Evolutionary conservation across 768 basidiomycete genomes (phyloP), one percentile per base, ranked within the genome.

Genomic region (Neoboletus magnificus): DNA sequence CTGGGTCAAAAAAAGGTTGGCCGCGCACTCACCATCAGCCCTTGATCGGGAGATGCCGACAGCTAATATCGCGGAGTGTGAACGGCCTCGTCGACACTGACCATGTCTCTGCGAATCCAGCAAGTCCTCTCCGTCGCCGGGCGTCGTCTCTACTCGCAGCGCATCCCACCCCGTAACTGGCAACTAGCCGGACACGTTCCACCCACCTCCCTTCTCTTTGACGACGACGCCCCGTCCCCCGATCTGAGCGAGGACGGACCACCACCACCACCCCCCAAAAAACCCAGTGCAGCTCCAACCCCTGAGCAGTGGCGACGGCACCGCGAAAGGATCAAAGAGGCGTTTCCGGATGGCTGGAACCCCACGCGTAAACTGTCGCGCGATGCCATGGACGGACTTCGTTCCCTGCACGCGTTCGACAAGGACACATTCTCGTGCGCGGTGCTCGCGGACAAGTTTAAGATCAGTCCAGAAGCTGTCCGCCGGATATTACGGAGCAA

Each of bases 341-440:
- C 69, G 4, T 88, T 87, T 65, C 86, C 86, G 27, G 69, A 73
- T 11, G 86, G 86, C 43, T 94, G 91, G 91, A 74, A 77, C 48
- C 92, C 92, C 25, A 86, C 87, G 54, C 85, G 83, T 63, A 91
- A 90, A 67, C 67, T 94, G 50, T 89, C 89, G 15, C 80, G 88
- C 52, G 86, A 89, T 62, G 90, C 91, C 35, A 93, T 93, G 91
- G 85, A 87, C 59, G 84, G 86, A 16, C 70, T 94, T 55, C 82
- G 87, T 37, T 77, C 82, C 44, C 76, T 93, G 53, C 80, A 91
- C 66, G 71, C 72, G 39, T 67, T 83, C 43, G 84, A 93, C 64
- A 83, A 85, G 9, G 76, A 75, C 46, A 80, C 72, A 45, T 91
- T 87, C 73, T 80, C 77, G 35, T 86, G 85, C 13, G 78, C 83